phyloP scores from a whole-genome alignment of 176 grass and related monocot genomes.

The Cenchrus fungigraminus region DNA sequence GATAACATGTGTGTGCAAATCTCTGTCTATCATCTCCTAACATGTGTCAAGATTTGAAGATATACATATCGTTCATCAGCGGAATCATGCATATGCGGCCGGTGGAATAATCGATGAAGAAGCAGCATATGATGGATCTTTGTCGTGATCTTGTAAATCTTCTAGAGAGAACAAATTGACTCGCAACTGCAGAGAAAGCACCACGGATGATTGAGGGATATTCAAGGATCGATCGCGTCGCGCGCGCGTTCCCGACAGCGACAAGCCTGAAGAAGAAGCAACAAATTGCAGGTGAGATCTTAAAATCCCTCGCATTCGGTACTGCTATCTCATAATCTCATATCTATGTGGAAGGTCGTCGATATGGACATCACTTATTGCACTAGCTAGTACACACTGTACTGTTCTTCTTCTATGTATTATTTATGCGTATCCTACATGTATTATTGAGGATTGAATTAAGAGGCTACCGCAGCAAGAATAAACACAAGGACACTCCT shows the following conservation, averaged over 20 bases:
- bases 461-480: conserved; percentile 29
- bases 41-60: conserved; percentile 45
- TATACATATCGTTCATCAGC: background rate
- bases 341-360: conserved; percentile 20
- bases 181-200: conserved; percentile 1
- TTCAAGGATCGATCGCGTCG: background rate
- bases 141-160: conserved; percentile 15
- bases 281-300: conserved; percentile 78
- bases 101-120: background rate
- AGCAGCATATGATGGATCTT: background rate
- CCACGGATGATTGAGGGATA: background rate
- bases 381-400: background rate
- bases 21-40: conserved; percentile 21
- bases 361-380: conserved; percentile 39
- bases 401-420: background rate
- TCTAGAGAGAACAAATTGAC: conserved; percentile 17
- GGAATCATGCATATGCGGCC: background rate
- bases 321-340: conserved; percentile 33
- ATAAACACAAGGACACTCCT: conserved; percentile 36
- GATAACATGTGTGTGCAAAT: conserved; percentile 61
- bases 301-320: conserved; percentile 45
- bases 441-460: conserved; percentile 22
- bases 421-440: conserved; percentile 21
- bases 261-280: conserved; percentile 30
- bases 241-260: conserved; percentile 28